Conservation (phyloP, 805 yeast species). For the Metschnikowia lachancei region DNA sequence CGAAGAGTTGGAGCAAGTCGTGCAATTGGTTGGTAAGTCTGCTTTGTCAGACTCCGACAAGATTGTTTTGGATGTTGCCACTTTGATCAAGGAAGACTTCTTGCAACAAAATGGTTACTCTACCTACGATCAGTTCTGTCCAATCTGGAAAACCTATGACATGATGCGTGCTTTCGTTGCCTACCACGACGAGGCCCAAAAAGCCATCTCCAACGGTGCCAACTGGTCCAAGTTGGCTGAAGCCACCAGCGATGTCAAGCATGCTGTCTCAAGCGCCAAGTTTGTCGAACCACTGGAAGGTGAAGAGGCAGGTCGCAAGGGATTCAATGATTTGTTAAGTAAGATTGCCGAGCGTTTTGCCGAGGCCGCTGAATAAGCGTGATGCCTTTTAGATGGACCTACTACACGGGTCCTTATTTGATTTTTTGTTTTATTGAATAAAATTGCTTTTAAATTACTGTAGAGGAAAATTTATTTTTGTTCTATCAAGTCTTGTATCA, state of each 20-base stretch:
- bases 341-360: conserved; percentile 88
- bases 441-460: too few species aligned
- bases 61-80: conserved; percentile 90
- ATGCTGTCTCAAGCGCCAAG: conserved; percentile 89
- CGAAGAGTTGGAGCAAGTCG: conserved; percentile 98
- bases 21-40: conserved; percentile 97
- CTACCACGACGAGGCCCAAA: conserved; percentile 96
- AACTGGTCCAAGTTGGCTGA: conserved; percentile 91
- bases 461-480: neutral
- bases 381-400: neutral
- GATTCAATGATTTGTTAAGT: conserved; percentile 72
- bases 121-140: conserved; percentile 97
- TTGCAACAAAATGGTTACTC: conserved; percentile 99
- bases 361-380: conserved; percentile 79
- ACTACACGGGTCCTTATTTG: too few species aligned
- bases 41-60: conserved; percentile 96
- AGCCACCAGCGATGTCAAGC: conserved; percentile 86
- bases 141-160: conserved; percentile 97
- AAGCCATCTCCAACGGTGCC: conserved; percentile 91
- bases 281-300: conserved; percentile 96
- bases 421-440: too few species aligned
- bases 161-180: conserved; percentile 95
- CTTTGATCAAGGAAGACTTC: conserved; percentile 93
- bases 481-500: neutral
- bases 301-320: conserved; percentile 67